phyloP scores from a whole-genome alignment of 345 rosid genomes.

The Microthlaspi erraticum region DNA sequence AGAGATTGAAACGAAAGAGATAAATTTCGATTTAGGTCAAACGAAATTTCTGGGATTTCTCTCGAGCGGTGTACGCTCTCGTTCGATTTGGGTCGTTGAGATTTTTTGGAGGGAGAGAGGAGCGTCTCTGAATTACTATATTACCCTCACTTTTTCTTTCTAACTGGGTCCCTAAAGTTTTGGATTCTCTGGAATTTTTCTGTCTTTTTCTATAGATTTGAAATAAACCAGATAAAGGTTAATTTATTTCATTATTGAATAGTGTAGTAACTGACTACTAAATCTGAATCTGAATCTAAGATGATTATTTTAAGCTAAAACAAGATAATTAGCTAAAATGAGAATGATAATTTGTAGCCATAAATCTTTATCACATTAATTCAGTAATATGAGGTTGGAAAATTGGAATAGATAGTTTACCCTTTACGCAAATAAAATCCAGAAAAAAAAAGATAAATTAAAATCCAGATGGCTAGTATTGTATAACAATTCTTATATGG shows the following conservation, averaged over 20 bases:
- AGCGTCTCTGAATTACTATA: background rate
- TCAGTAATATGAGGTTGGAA: background rate
- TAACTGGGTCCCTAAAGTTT: slow-evolving; percentile 31
- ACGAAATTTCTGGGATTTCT: background rate
- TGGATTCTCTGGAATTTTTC: slow-evolving; percentile 25
- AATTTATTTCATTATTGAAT: too few species aligned
- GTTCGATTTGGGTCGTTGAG: slow-evolving; percentile 52
- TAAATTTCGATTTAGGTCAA: slow-evolving; percentile 2
- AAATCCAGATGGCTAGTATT: background rate
- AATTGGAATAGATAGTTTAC: background rate
- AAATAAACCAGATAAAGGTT: too few species aligned
- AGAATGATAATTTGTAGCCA: too few species aligned
- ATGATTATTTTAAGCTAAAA: too few species aligned
- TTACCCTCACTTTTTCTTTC: slow-evolving; percentile 19
- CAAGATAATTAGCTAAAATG: slow-evolving; percentile 7
- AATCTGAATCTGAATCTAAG: too few species aligned
- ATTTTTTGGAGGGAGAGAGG: slow-evolving; percentile 44
- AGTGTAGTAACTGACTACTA: too few species aligned
- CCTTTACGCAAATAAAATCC: too few species aligned
- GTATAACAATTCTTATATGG: slow-evolving; percentile 12
- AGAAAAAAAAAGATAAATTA: background rate
- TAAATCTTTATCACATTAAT: too few species aligned
- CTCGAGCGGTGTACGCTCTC: slow-evolving; percentile 40
- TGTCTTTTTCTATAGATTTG: slow-evolving; percentile 1
- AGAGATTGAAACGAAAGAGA: slow-evolving; percentile 20